Conservation (phyloP, 192 early-diverging fungal genomes). For the Dissophora ornata region DNA sequence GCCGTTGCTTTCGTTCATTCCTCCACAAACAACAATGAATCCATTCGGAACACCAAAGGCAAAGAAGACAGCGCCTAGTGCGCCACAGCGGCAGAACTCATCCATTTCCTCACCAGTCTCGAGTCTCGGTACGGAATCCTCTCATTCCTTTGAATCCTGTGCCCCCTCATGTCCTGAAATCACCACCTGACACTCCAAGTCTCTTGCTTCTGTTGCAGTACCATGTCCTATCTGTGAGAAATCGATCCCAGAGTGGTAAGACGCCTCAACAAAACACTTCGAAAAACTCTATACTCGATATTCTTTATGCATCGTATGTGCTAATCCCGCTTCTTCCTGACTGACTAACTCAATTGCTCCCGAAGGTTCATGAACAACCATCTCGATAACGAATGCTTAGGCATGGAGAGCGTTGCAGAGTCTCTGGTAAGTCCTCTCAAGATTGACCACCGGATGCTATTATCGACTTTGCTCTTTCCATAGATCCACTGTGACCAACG, state of each 20-base stretch:
- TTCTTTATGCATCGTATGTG: no score
- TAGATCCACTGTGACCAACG: no score
- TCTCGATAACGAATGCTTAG: slow-evolving; percentile 59
- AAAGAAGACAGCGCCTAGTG: neutral
- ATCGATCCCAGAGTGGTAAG: slow-evolving; percentile 41
- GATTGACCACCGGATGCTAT: no score
- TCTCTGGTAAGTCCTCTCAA: slow-evolving; percentile 21
- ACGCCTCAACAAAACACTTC: no score
- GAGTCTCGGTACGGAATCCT: slow-evolving; percentile 16
- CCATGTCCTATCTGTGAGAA: slow-evolving; percentile 64
- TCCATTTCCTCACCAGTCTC: slow-evolving; percentile 3
- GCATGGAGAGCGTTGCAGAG: slow-evolving; percentile 25
- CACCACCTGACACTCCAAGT: no score
- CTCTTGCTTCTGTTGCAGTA: slow-evolving; percentile 34
- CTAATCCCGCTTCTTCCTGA: neutral
- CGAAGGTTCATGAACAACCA: slow-evolving; percentile 62
- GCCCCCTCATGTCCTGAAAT: no score
- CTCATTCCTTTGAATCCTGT: no score
- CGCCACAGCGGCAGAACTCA: neutral
- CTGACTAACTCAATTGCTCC: neutral
- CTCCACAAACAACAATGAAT: no score
- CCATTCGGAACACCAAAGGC: slow-evolving; percentile 15
- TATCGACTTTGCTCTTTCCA: no score
- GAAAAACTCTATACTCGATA: no score
- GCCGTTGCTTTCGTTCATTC: no score